Evolutionary conservation across 139 green algal genomes (phyloP).

Genomic region (Chlamydomonas asymmetrica): DNA sequence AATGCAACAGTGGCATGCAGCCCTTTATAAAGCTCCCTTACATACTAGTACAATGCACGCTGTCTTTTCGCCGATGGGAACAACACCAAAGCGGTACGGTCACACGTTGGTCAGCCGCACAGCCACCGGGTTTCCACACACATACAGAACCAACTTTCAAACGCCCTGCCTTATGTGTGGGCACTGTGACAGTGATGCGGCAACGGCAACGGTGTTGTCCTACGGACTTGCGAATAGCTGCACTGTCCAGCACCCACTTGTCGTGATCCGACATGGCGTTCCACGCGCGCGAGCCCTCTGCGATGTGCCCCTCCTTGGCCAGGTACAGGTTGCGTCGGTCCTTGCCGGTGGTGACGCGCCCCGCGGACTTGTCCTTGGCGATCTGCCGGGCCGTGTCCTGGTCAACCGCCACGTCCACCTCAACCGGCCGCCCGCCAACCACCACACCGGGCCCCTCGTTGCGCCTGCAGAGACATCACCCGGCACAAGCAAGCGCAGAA

Average conservation of each 20-base stretch:
- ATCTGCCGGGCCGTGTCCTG: slow-evolving; percentile 62
- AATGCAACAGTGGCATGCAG: too few relatives aligned
- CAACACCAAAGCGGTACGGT: too few relatives aligned
- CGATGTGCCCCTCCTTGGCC: slow-evolving; percentile 82
- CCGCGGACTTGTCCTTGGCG: slow-evolving; percentile 20
- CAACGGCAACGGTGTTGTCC: neutral
- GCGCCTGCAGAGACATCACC: slow-evolving; percentile 19
- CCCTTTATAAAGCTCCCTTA: too few relatives aligned
- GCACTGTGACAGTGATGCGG: too few relatives aligned
- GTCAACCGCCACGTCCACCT: slow-evolving; percentile 77
- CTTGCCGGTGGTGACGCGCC: slow-evolving; percentile 19
- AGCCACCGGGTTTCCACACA: too few relatives aligned
- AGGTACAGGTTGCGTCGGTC: slow-evolving; percentile 90
- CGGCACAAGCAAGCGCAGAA: too few relatives aligned
- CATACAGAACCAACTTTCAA: too few relatives aligned
- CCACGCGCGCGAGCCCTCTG: slow-evolving; percentile 73
- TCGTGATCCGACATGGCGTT: slow-evolving; percentile 76
- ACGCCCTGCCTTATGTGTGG: too few relatives aligned
- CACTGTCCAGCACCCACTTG: slow-evolving; percentile 35
- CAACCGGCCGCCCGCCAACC: slow-evolving; percentile 65
- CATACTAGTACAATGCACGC: too few relatives aligned
- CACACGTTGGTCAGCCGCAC: too few relatives aligned
- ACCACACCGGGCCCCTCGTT: slow-evolving; percentile 58
- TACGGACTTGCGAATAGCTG: neutral
- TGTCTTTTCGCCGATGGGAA: too few relatives aligned